These are phyloP conservation scores for Cyberlindnera mrakii DNA, from an alignment of 805 yeast genomes.

Conservation along the genomic window DNA sequence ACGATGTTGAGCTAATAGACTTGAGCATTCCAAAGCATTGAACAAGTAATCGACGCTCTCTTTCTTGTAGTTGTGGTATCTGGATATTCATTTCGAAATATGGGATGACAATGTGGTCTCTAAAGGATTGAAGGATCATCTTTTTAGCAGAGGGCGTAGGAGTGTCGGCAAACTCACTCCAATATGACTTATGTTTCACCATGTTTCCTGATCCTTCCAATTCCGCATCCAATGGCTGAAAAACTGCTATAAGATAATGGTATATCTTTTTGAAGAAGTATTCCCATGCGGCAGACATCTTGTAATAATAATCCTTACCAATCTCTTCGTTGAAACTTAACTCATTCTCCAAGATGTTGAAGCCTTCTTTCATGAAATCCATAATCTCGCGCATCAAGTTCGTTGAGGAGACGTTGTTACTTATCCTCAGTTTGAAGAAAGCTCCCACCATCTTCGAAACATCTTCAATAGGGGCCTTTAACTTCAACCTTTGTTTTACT, in stretches of 20 bases:
- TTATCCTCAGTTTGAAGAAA: conserved; percentile 33
- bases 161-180: conserved; percentile 20
- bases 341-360: conserved; percentile 34
- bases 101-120: conserved; percentile 50
- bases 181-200: conserved; percentile 21
- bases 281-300: conserved; percentile 47
- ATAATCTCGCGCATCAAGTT: conserved; percentile 38
- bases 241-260: conserved; percentile 54
- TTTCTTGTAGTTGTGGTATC: conserved; percentile 25
- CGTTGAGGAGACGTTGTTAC: conserved; percentile 29
- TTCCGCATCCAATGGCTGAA: conserved; percentile 53
- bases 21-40: conserved; percentile 60
- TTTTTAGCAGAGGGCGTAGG: conserved; percentile 31
- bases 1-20: conserved; percentile 46
- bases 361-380: conserved; percentile 39
- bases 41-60: conserved; percentile 35
- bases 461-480: conserved; percentile 53
- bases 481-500: conserved; percentile 13
- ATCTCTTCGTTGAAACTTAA: conserved; percentile 26
- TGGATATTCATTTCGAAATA: conserved; percentile 37
- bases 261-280: conserved; percentile 48
- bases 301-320: conserved; percentile 22
- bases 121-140: conserved; percentile 38
- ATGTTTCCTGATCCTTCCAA: conserved; percentile 26
- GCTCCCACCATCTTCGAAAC: conserved; percentile 40